phyloP scores from a whole-genome alignment of 768 basidiomycete species.

The Lentinula boryana region DNA sequence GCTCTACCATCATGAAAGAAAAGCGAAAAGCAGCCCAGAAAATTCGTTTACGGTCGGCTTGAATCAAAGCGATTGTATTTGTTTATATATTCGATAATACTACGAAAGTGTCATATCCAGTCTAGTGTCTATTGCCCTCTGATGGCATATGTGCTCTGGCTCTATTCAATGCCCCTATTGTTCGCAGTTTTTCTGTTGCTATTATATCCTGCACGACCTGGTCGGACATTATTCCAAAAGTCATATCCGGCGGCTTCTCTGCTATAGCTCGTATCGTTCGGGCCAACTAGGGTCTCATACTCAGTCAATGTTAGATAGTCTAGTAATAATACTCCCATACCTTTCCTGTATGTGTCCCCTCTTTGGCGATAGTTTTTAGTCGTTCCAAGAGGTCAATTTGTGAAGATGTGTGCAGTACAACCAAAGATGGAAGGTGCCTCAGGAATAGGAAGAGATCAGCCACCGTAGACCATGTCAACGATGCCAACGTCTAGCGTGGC shows the following conservation, averaged over 20 bases:
- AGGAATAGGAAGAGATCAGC: constrained; percentile 64
- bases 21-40: constrained; percentile 62
- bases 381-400: constrained; percentile 46
- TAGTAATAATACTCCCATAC: constrained; percentile 22
- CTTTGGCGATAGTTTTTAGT: constrained; percentile 34
- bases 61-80: constrained; percentile 16
- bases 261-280: constrained; percentile 47
- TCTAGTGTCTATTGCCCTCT: constrained; percentile 3
- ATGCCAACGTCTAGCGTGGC: constrained; percentile 41
- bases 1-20: constrained; percentile 68
- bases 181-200: constrained; percentile 64
- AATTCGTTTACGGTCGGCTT: constrained; percentile 57
- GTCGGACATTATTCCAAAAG: constrained; percentile 41
- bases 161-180: constrained; percentile 32
- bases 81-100: neutral
- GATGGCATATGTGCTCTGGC: neutral
- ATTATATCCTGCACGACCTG: constrained; percentile 59
- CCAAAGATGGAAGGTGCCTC: constrained; percentile 43
- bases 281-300: constrained; percentile 33
- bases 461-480: constrained; percentile 52
- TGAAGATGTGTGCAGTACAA: constrained; percentile 47
- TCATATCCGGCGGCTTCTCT: constrained; percentile 43
- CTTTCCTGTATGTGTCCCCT: constrained; percentile 47
- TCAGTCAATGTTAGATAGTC: neutral
- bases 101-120: neutral